Evolutionary conservation across 2,329 filamentous ascomycete genomes (phyloP).

Genomic region (Clonostachys chloroleuca): DNA sequence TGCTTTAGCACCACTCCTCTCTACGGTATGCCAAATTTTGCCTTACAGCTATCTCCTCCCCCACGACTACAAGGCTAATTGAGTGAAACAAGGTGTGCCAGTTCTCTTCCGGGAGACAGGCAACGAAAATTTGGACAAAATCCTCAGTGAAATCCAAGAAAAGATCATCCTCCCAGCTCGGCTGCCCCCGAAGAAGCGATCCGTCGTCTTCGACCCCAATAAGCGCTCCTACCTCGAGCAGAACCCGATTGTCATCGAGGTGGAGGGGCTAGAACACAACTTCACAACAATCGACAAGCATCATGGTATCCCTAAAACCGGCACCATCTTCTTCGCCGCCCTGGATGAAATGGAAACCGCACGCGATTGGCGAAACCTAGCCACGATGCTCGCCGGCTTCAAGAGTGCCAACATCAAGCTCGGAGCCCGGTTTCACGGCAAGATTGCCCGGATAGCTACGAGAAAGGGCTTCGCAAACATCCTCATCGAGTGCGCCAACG

Average conservation of each 20-base stretch:
- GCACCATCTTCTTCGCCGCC: slow-evolving; percentile 26
- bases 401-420: slow-evolving; percentile 34
- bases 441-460: slow-evolving; percentile 35
- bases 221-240: slow-evolving; percentile 41
- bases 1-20: slow-evolving; percentile 21
- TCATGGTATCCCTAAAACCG: slow-evolving; percentile 35
- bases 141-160: slow-evolving; percentile 48
- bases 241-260: slow-evolving; percentile 53
- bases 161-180: slow-evolving; percentile 59
- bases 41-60: neutral
- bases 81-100: slow-evolving; percentile 17
- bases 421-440: slow-evolving; percentile 21
- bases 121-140: slow-evolving; percentile 45
- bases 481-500: slow-evolving; percentile 45
- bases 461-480: slow-evolving; percentile 32
- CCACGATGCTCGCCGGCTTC: slow-evolving; percentile 45
- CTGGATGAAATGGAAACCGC: slow-evolving; percentile 39
- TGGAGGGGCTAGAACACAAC: slow-evolving; percentile 50
- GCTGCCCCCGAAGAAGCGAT: slow-evolving; percentile 47
- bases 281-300: slow-evolving; percentile 42
- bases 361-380: slow-evolving; percentile 48
- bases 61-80: slow-evolving; percentile 6
- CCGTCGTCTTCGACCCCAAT: slow-evolving; percentile 36
- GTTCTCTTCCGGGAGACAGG: slow-evolving; percentile 46
- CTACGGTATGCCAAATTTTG: slow-evolving; percentile 14